Percentiles rank a stretch among this genome's conserved stretches.
These are phyloP conservation scores for Pascua sp. DNA, from an alignment of 1,284 basidiomycete species.

Conservation along the genomic window DNA sequence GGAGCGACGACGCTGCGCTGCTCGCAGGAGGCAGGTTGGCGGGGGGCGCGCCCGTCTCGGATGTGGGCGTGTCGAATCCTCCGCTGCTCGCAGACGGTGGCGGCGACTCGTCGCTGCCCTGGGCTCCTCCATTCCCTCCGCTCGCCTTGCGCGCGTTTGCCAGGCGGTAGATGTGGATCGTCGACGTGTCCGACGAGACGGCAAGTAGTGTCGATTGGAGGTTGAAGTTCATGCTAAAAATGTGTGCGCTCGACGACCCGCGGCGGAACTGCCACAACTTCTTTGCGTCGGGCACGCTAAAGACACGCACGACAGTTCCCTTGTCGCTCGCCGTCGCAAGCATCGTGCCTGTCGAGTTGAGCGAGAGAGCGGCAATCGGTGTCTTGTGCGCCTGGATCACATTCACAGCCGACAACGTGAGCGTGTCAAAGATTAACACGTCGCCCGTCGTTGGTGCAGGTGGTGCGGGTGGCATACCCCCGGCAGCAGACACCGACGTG, in stretches of 20 bases:
- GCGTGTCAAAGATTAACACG: slow-evolving; percentile 88
- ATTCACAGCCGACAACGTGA: slow-evolving; percentile 84
- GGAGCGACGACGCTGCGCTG: slow-evolving; percentile 36
- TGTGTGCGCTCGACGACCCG: slow-evolving; percentile 79
- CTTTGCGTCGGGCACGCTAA: slow-evolving; percentile 84
- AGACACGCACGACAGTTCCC: slow-evolving; percentile 95
- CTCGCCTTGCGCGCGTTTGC: slow-evolving; percentile 25
- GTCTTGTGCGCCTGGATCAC: slow-evolving; percentile 97
- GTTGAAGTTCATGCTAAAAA: slow-evolving; percentile 93
- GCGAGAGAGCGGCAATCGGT: slow-evolving; percentile 78
- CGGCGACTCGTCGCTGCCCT: slow-evolving; percentile 8
- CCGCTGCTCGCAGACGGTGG: slow-evolving; percentile 5
- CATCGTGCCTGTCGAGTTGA: slow-evolving; percentile 83
- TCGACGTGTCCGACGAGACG: slow-evolving; percentile 88
- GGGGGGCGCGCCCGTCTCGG: slow-evolving; percentile 32
- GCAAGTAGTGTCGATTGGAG: slow-evolving; percentile 75
- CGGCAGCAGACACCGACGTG: slow-evolving; percentile 45
- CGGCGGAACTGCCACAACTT: slow-evolving; percentile 92
- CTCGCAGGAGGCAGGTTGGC: slow-evolving; percentile 1
- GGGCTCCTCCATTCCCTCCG: background rate
- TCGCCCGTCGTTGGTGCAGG: slow-evolving; percentile 66
- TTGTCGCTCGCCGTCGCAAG: slow-evolving; percentile 94
- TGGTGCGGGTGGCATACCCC: slow-evolving; percentile 42
- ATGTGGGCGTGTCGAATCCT: slow-evolving; percentile 25
- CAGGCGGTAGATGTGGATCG: slow-evolving; percentile 95